phyloP scores from a whole-genome alignment of 176 grass and related monocot genomes.

The Raddia distichophylla region DNA sequence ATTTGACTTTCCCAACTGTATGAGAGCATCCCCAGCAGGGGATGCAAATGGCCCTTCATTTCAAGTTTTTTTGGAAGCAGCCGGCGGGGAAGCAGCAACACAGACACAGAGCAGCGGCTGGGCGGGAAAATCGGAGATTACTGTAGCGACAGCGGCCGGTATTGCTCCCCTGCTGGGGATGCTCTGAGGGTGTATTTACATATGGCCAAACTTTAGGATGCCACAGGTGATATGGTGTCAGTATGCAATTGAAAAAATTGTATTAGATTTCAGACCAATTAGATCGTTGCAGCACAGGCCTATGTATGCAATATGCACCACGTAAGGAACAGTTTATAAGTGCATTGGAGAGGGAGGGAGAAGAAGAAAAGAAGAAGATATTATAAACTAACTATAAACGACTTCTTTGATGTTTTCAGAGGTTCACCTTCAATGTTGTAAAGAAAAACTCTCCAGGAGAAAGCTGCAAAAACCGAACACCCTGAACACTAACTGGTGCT shows the following conservation, averaged over 20 bases:
- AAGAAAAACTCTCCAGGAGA: conserved; percentile 99
- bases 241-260: conserved; percentile 11
- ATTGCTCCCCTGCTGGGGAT: too few relatives aligned
- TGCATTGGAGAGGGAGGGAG: not conserved
- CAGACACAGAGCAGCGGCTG: too few relatives aligned
- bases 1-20: not conserved
- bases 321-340: not conserved
- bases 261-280: not conserved
- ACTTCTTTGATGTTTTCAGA: conserved; percentile 7
- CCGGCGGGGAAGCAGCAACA: too few relatives aligned
- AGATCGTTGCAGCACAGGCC: not conserved
- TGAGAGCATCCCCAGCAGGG: too few relatives aligned
- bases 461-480: conserved; percentile 93
- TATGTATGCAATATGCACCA: not conserved
- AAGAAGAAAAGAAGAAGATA: conserved; percentile 14
- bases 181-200: conserved; percentile 11
- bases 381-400: not conserved
- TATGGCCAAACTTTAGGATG: not conserved
- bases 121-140: too few relatives aligned
- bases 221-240: not conserved
- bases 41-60: too few relatives aligned
- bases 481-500: conserved; percentile 87
- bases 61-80: too few relatives aligned
- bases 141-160: too few relatives aligned
- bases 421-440: conserved; percentile 91